phyloP scores from a whole-genome alignment of 805 yeast genomes.

The Starmerella davenportii region DNA sequence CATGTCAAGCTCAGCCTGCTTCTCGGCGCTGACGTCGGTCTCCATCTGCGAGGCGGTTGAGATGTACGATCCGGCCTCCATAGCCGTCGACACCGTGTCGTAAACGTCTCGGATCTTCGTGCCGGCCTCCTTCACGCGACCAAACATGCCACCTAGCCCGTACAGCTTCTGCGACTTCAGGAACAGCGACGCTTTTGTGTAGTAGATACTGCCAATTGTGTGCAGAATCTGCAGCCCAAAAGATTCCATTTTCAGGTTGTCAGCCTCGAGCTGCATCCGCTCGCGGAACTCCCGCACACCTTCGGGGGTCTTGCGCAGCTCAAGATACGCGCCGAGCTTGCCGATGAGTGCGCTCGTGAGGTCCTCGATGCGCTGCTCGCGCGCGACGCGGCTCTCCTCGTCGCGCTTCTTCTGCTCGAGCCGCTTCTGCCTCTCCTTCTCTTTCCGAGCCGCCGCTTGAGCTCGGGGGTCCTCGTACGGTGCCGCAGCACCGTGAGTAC shows the following conservation, averaged over 20 bases:
- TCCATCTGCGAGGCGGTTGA: constrained; percentile 59
- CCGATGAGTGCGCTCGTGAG: constrained; percentile 60
- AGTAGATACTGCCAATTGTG: constrained; percentile 66
- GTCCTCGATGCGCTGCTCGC: constrained; percentile 28
- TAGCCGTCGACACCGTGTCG: constrained; percentile 61
- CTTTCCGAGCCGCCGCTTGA: background rate
- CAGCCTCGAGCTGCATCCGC: constrained; percentile 66
- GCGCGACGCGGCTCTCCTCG: constrained; percentile 26
- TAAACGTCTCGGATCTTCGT: constrained; percentile 67
- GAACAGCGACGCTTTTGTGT: constrained; percentile 53
- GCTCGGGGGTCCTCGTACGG: background rate
- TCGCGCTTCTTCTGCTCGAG: constrained; percentile 25
- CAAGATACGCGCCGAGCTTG: constrained; percentile 48
- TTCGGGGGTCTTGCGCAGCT: constrained; percentile 40
- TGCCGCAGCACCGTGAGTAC: background rate
- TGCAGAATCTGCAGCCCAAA: constrained; percentile 76
- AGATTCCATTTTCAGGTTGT: constrained; percentile 80
- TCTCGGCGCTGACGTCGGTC: constrained; percentile 40
- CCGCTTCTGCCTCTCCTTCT: constrained; percentile 19
- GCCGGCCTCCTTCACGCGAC: constrained; percentile 70
- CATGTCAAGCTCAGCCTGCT: constrained; percentile 63
- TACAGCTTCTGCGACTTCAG: constrained; percentile 60
- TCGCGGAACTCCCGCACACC: constrained; percentile 44
- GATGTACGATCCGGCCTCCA: constrained; percentile 71
- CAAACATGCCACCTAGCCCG: constrained; percentile 72